These are phyloP conservation scores for Pharnaceum exiguum DNA, from an alignment of 148 eudicot genomes.

Conservation along the genomic window DNA sequence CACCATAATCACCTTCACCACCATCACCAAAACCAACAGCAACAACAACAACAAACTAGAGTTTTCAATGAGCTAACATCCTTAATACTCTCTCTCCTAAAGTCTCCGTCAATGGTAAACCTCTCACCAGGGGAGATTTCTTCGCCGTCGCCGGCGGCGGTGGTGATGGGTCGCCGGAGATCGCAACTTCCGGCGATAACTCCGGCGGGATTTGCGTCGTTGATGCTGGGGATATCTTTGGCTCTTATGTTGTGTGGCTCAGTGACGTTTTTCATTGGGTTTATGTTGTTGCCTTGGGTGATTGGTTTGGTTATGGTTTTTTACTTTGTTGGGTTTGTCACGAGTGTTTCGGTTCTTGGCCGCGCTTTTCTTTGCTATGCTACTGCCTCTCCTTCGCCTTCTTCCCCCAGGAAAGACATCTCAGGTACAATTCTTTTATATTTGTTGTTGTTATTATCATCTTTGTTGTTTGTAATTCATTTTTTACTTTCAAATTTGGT, in stretches of 20 bases:
- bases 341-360: conserved; percentile 61
- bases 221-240: conserved; percentile 78
- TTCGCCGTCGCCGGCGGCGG: conserved; percentile 7
- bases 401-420: conserved; percentile 45
- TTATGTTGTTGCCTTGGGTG: conserved; percentile 95
- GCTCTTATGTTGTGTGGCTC: conserved; percentile 93
- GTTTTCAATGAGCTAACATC: conserved; percentile 62
- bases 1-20: conserved; percentile 10
- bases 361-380: conserved; percentile 54
- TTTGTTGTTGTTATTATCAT: neutral
- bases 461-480: neutral
- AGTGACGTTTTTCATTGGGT: conserved; percentile 83
- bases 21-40: neutral
- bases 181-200: conserved; percentile 38
- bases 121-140: no score
- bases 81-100: conserved; percentile 47
- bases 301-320: conserved; percentile 71
- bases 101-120: conserved; percentile 34
- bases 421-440: conserved; percentile 35
- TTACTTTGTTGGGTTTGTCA: conserved; percentile 75
- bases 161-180: conserved; percentile 11
- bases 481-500: neutral
- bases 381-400: conserved; percentile 17
- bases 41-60: conserved; percentile 44
- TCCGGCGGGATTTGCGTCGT: conserved; percentile 87